Evolutionary conservation across 352 stramenopile genomes (phyloP), one percentile per base, ranked within the genome.

Genomic region (Phytophthora ohioensis): DNA sequence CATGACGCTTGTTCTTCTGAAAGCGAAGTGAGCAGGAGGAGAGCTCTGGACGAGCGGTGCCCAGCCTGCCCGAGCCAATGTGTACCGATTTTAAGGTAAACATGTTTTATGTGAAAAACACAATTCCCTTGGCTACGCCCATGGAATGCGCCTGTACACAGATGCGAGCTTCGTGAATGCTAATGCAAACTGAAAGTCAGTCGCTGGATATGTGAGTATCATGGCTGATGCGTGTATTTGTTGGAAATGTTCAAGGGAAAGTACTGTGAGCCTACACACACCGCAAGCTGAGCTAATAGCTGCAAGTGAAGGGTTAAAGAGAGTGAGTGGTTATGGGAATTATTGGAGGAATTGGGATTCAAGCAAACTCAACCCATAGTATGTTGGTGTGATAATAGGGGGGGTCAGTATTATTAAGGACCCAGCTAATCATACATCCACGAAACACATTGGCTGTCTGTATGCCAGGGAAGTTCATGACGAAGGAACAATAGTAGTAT

Each of bases 271-370:
- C 31, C 53, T 71, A 1, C 43, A 71, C 36, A 71, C 55, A 42
- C 47, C 64, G 34, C 53, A 71, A 38, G 17, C 47, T 30, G 64
- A 71, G 32, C 11, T 65, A 39, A 65, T 70, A n/a, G 45, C 63
- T 15, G 38, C 32, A 10, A 66, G 64, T 46, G 55, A 71, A 59
- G 36, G 3, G 27, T 71, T 8, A 71, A 59, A 57, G 54, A 66
- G 13, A 65, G 47, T 3, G 54, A 46, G 27, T 66, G 35, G 35
- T 2, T 57, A 38, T 53, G 42, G 17, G 21, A 53, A 64, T 13
- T 70, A 58, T 57, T 71, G 2, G 21, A 49, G n/a, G 36, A 66
- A 30, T 36, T 66, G 17, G 34, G 34, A 11, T 65, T 49, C 21
- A 56, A 65, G 12, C 45, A 64, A 21, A 21, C 21, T 21, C 21